These are phyloP conservation scores for Bipolaris bicolor DNA, from an alignment of 2,329 filamentous ascomycete genomes.

Conservation along the genomic window DNA sequence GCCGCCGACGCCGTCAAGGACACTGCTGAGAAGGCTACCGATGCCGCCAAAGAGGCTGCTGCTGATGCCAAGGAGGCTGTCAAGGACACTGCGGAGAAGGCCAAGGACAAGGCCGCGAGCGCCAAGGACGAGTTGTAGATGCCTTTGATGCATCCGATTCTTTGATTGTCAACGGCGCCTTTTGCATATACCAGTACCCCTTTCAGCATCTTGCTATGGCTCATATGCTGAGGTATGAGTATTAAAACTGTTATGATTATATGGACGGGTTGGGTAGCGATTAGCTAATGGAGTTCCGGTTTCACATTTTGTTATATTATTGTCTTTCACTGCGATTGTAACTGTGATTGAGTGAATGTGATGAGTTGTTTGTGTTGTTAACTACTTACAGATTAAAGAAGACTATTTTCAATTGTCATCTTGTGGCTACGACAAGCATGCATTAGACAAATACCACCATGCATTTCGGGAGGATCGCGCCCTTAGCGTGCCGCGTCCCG, in stretches of 20 bases:
- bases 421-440: neutral
- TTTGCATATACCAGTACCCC: constrained; percentile 27
- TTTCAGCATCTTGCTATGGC: constrained; percentile 27
- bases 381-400: neutral
- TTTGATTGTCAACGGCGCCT: constrained; percentile 22
- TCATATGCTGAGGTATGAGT: constrained; percentile 27
- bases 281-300: constrained; percentile 40
- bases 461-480: constrained; percentile 7
- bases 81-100: constrained; percentile 30
- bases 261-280: constrained; percentile 29
- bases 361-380: neutral
- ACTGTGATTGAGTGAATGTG: neutral
- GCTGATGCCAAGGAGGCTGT: constrained; percentile 24
- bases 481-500: constrained; percentile 23
- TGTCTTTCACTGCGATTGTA: neutral
- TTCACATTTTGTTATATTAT: constrained; percentile 21
- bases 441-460: neutral
- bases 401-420: neutral
- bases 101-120: constrained; percentile 9
- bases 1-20: constrained; percentile 42
- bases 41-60: constrained; percentile 29
- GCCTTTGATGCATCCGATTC: constrained; percentile 8
- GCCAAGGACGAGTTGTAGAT: constrained; percentile 79
- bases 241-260: constrained; percentile 34
- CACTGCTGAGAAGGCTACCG: constrained; percentile 35